Percentiles rank a stretch among this genome's conserved stretches.
phyloP scores from a whole-genome alignment of 768 basidiomycete genomes.

The Pisolithus marmoratus region DNA sequence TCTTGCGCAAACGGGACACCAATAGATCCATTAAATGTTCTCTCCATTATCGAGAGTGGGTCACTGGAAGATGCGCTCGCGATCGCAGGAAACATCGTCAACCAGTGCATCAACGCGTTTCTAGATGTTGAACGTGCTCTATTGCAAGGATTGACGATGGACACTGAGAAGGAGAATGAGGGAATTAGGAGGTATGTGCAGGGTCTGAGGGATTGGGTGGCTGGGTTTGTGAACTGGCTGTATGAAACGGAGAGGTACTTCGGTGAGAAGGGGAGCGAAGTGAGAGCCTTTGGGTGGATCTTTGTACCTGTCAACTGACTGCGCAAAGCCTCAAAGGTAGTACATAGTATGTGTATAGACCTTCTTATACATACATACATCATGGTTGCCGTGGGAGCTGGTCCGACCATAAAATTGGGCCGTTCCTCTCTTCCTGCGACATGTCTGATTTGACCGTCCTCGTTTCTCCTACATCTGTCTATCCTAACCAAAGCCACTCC shows the following conservation, averaged over 20 bases:
- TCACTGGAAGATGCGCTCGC: conserved; percentile 43
- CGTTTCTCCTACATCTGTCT: conserved; percentile 25
- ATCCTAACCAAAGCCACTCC: conserved; percentile 15
- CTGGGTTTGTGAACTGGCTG: conserved; percentile 56
- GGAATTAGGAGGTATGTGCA: conserved; percentile 37
- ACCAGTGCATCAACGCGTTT: conserved; percentile 25
- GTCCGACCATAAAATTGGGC: not conserved
- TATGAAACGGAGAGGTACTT: conserved; percentile 62
- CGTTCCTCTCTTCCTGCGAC: not conserved
- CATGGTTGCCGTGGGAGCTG: not conserved
- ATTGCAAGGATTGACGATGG: conserved; percentile 8
- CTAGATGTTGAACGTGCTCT: conserved; percentile 19
- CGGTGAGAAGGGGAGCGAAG: conserved; percentile 50
- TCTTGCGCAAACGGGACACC: conserved; percentile 45
- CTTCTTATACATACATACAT: too few species aligned
- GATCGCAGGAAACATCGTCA: conserved; percentile 18
- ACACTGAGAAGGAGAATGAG: conserved; percentile 9
- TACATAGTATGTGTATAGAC: too few species aligned
- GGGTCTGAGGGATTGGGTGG: conserved; percentile 50
- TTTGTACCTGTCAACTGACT: conserved; percentile 32
- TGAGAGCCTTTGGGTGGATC: conserved; percentile 58
- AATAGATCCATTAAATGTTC: conserved; percentile 37
- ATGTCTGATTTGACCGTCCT: conserved; percentile 32
- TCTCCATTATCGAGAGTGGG: conserved; percentile 43
- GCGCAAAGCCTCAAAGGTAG: too few species aligned